Conservation (phyloP, 2,329 filamentous ascomycete species). For the Akanthomyces uredinophilus region DNA sequence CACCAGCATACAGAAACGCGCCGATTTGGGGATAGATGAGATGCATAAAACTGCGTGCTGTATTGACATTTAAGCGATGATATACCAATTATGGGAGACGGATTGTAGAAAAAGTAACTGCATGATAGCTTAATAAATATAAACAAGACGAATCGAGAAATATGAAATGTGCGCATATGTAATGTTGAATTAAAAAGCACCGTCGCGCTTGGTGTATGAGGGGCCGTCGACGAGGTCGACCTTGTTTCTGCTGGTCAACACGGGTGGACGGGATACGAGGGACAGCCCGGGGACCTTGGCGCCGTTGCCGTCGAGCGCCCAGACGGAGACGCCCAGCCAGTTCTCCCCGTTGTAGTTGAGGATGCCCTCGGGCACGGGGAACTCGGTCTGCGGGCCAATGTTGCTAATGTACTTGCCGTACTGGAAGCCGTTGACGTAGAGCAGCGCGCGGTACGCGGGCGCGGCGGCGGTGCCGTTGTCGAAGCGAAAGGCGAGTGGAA, state of each 20-base stretch:
- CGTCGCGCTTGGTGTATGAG: constrained; percentile 40
- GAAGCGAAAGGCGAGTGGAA: constrained; percentile 57
- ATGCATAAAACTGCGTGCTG: not conserved
- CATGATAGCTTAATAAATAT: not conserved
- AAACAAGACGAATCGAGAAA: not conserved
- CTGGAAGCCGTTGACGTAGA: constrained; percentile 74
- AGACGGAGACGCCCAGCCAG: constrained; percentile 62
- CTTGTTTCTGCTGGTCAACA: constrained; percentile 32
- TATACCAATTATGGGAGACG: not conserved
- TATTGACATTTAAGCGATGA: not conserved
- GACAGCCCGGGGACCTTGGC: constrained; percentile 52
- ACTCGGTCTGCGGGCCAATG: constrained; percentile 67
- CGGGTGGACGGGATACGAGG: constrained; percentile 32
- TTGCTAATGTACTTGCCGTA: constrained; percentile 59
- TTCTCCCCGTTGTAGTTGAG: constrained; percentile 67
- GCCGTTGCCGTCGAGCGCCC: constrained; percentile 56
- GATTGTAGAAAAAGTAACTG: not conserved
- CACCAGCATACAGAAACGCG: constrained; percentile 48
- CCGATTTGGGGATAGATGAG: constrained; percentile 49
- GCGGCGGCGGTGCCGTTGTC: constrained; percentile 33
- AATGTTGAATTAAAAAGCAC: constrained; percentile 40
- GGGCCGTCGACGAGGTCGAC: constrained; percentile 42
- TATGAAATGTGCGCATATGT: not conserved
- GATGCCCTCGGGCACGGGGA: constrained; percentile 69
- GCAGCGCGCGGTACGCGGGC: constrained; percentile 51